These are phyloP conservation scores for Miamiensis avidus DNA, from an alignment of 169 alveolate genomes.

Conservation along the genomic window DNA sequence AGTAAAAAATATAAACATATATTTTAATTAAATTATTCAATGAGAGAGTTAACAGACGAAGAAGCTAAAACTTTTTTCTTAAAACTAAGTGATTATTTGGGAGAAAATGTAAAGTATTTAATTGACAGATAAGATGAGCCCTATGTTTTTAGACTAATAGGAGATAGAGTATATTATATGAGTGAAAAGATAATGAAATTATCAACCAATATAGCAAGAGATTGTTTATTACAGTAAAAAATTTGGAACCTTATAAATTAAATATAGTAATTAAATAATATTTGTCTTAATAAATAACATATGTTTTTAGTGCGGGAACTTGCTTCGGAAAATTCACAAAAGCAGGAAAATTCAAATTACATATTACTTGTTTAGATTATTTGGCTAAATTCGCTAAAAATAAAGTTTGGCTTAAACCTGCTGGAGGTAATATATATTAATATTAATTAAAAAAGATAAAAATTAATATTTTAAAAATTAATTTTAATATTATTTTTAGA, in stretches of 20 bases:
- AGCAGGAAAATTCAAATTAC: conserved; percentile 89
- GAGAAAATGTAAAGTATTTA: conserved; percentile 83
- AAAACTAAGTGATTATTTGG: conserved; percentile 86
- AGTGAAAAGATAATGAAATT: conserved; percentile 77
- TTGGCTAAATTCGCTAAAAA: conserved; percentile 91
- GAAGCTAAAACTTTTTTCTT: conserved; percentile 86
- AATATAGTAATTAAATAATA: background rate
- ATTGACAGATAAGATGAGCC: conserved; percentile 85
- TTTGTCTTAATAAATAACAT: background rate
- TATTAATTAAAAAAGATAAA: too few relatives aligned
- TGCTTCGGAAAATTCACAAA: conserved; percentile 94
- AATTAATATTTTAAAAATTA: too few relatives aligned
- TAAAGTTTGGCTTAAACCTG: conserved; percentile 94
- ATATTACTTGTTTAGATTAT: conserved; percentile 90
- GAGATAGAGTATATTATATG: conserved; percentile 86
- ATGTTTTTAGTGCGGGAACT: conserved; percentile 77
- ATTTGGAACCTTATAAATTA: background rate
- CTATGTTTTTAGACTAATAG: conserved; percentile 86
- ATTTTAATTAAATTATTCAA: too few relatives aligned
- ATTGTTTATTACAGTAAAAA: conserved; percentile 64
- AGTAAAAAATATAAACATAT: too few relatives aligned
- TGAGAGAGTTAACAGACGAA: conserved; percentile 92
- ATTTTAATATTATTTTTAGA: conserved; percentile 43
- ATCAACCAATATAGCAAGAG: conserved; percentile 83
- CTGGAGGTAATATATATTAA: too few relatives aligned